A percentile compares a stretch with the other conserved stretches of the same genome.
Evolutionary conservation across 2,329 filamentous ascomycete genomes (phyloP).

Genomic region (Colletotrichum trifolii): DNA sequence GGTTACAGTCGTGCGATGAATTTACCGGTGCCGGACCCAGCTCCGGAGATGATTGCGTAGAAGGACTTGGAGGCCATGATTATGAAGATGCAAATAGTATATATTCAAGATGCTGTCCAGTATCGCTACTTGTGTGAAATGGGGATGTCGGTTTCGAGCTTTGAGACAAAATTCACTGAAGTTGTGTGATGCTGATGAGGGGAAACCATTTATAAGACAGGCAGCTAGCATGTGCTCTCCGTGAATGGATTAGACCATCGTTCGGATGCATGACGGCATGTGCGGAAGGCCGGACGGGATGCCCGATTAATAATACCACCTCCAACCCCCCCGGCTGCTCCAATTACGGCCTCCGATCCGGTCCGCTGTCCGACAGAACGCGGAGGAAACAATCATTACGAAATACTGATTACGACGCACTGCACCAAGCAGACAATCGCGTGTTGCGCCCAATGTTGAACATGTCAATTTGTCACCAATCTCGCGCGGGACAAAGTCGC

Average conservation of each 20-base stretch:
- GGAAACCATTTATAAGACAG: slow-evolving; percentile 9
- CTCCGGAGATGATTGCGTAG: slow-evolving; percentile 77
- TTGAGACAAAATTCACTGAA: neutral
- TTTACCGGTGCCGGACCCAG: slow-evolving; percentile 73
- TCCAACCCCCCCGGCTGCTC: slow-evolving; percentile 11
- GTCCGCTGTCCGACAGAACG: neutral
- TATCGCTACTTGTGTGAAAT: neutral
- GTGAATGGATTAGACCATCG: slow-evolving; percentile 25
- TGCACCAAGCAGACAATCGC: neutral
- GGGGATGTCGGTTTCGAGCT: neutral
- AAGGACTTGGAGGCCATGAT: slow-evolving; percentile 51
- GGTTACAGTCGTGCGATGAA: slow-evolving; percentile 64
- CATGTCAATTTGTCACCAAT: no score
- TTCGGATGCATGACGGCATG: slow-evolving; percentile 33
- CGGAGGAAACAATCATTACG: neutral
- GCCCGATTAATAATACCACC: slow-evolving; percentile 29
- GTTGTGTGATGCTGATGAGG: slow-evolving; percentile 1
- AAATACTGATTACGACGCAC: neutral
- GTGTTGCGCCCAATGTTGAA: neutral
- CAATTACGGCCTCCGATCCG: slow-evolving; percentile 17
- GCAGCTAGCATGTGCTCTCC: slow-evolving; percentile 3
- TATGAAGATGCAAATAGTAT: no score
- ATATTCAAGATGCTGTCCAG: neutral
- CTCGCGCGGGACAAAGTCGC: no score
- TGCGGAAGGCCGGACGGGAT: slow-evolving; percentile 26